Base-by-base conservation (phyloP, 768 basidiomycete genomes). In the Phanerochaete carnosa region DNA sequence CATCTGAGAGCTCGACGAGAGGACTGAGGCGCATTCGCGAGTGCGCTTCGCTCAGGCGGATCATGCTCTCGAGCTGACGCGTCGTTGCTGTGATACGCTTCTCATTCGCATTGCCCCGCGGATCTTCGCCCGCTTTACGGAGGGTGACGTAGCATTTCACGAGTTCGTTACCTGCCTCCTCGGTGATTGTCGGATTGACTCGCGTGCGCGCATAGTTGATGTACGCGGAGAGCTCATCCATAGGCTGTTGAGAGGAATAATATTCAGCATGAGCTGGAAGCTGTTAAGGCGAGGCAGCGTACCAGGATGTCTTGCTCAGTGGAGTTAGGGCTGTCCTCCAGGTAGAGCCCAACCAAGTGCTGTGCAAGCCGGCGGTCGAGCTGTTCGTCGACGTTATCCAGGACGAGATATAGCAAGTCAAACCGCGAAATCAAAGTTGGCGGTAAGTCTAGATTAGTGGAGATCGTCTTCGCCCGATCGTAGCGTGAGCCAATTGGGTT, bases 41-140 rank as follows among this genome's bases (percentile, higher is more conserved):
- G 70, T 99, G 97, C 0, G 91, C 97, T 75, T 99, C 97, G 0
- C 91, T 89, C 28, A 99, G 85, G 5, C 95, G 90, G 68, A 99
- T 97, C 86, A 99, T 92, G 66, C 89, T 91, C 75, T 99, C 97
- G 16, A 99, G 85, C 73, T 99, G 96, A 52, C 97, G 86, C 0
- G 97, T 98, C 32, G 97, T 98, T 0, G 97, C 97, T 0, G 97
- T 99, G 73, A 99, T 99, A 13, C 96, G 87, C 70, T 92, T 92
- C 74, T 98, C 96, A 7, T 57, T 45, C 61, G 83, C 5, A 37
- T 35, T 85, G 1, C 85, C 83, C 19, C 94, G 87, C 1, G 94
- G 88, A 71, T 98, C 96, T 57, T 89, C 82, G 23, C 96, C 96
- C 68, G 92, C 87, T 69, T 90, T 90, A 54, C 97, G 90, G 82